Base-by-base conservation (phyloP, 257 asterid genomes). In the Buddleja alternifolia region DNA sequence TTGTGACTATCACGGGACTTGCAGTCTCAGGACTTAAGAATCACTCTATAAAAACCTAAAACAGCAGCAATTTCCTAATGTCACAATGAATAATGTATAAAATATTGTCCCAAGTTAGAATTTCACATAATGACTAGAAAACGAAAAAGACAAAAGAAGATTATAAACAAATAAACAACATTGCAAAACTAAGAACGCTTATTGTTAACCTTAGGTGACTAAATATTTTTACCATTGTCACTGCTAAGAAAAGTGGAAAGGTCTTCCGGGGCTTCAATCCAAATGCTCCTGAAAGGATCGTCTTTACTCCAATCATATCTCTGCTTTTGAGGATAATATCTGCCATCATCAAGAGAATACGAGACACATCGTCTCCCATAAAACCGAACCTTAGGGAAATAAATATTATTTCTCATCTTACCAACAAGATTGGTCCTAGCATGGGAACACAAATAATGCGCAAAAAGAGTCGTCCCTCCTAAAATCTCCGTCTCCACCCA, bases 231-330 rank as follows among this genome's bases (percentile, higher is more conserved):
- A 40, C 48, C 47, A 12, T 6, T 14, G 16, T 25, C 21, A 36
- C 39, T 5, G 17, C 52, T 73, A 60, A 69, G 80, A 77, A 87
- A 88, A 63, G 63, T 48, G 3, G 92, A 86, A 15, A 78, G 77
- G 76, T 90, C 97, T 44, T 83, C 81, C 4, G 98, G 98, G 15
- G 97, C 89, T 34, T 93, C 96, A 7, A 93, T 85, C 98, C 98
- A 90, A 19, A 90, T 77, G 51, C 94, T 83, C 74, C 84, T 89
- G 41, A 84, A 85, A 0, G 96, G 90, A 57, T 90, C 86, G 55
- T 88, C 92, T 51, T 93, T 87, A 14, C 92, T 91, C 97, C 96
- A 90, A 57, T 90, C 94, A 47, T 88, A 78, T 45, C 72, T 83
- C 79, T 90, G 89, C 79, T 90, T 90, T 15, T 90, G 70, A 0